Conservation (phyloP, 208 protist species). For the Kentomonas sorsogonicus region DNA sequence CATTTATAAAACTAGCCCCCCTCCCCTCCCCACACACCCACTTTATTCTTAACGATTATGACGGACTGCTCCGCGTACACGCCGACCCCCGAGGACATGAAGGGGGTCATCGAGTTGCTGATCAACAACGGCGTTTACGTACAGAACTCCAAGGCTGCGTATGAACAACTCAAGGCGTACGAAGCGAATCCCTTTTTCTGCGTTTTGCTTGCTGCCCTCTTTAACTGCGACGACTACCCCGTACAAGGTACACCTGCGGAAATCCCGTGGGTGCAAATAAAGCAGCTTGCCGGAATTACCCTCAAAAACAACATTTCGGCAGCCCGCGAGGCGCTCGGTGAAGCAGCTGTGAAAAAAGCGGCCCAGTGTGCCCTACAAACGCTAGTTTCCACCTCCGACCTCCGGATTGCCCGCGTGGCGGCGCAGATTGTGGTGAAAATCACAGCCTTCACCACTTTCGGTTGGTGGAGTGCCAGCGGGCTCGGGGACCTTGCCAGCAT, state of each 20-base stretch:
- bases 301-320: slow-evolving; percentile 80
- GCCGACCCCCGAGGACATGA: slow-evolving; percentile 48
- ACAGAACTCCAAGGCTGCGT: slow-evolving; percentile 74
- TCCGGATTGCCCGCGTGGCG: slow-evolving; percentile 53
- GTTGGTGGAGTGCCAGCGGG: slow-evolving; percentile 61
- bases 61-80: slow-evolving; percentile 15
- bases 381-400: slow-evolving; percentile 45
- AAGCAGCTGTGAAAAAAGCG: slow-evolving; percentile 63
- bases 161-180: slow-evolving; percentile 72
- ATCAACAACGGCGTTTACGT: slow-evolving; percentile 81
- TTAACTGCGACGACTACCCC: slow-evolving; percentile 47
- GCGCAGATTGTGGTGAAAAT: slow-evolving; percentile 85
- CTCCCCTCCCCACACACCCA: no score
- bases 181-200: slow-evolving; percentile 78
- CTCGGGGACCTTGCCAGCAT: slow-evolving; percentile 59
- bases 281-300: slow-evolving; percentile 72
- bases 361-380: slow-evolving; percentile 50
- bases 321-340: slow-evolving; percentile 60
- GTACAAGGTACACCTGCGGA: slow-evolving; percentile 34
- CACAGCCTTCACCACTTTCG: slow-evolving; percentile 68
- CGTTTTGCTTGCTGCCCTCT: slow-evolving; percentile 64
- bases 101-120: slow-evolving; percentile 66
- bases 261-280: slow-evolving; percentile 61
- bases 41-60: no score
- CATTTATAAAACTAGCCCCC: no score